Evolutionary conservation across 164 flowering plant species (phyloP), one percentile per base, ranked within the genome.

Genomic region (Piper betle): DNA sequence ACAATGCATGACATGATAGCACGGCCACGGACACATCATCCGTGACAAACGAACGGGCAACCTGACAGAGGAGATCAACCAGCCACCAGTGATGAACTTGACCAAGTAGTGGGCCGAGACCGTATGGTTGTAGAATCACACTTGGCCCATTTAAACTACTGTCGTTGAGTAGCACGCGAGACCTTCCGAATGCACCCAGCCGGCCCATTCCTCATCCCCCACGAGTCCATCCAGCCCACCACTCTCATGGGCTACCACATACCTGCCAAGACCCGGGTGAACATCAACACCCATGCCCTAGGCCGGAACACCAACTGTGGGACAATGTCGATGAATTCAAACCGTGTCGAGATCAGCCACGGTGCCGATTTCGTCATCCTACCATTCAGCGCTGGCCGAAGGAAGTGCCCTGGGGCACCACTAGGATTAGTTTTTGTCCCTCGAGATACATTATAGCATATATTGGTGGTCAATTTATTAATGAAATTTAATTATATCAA

Each of bases 1-100:
- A n/a, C 4, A 55, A 17, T 12, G 40, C 58, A 89, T 94, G 97
- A 90, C 64, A 93, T 90, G 99, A 86, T 90, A 73, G 99, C 99
- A 0, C 97, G 0, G 99, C 97, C 0, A 88, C 99, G 6, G 97
- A 93, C 61, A 93, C 99, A 1, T 93, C 97, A 0, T 85, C 95
- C 0, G 99, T 93, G 79, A 88, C 99, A 25, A 93, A 86, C 63
- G 97, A 93, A 66, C 90, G 97, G 99, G 97, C 97, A 15, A 90
- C n/a, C n/a, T 93, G 99, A 77, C 96, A 0, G 99, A 93, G 64
- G 97, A 90, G 64, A 88, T 90, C 72, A 93, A 83, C 69, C 85
- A 88, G 56, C 97, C 97, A 60, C 80, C 71, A 6, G 92, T 90
- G 63, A 83, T 82, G 40, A 93, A 68, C 88, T 93, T 0, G 96